phyloP scores from a whole-genome alignment of 768 basidiomycete genomes.

The Leccinum rimulosum region DNA sequence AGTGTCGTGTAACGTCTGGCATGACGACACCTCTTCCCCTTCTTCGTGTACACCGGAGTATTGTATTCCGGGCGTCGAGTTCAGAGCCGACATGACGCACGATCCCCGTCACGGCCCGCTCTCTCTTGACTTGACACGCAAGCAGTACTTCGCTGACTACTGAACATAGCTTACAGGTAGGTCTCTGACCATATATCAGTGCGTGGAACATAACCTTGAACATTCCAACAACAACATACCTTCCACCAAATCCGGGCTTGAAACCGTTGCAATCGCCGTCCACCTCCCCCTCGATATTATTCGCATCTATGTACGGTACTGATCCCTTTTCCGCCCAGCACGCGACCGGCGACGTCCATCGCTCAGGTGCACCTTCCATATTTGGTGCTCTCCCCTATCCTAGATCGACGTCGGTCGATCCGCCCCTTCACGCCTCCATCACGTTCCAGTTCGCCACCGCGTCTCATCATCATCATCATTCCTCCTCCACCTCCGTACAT shows the following conservation, averaged over 20 bases:
- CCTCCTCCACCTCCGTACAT: not conserved
- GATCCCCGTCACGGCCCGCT: not conserved
- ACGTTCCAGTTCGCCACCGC: slow-evolving; percentile 36
- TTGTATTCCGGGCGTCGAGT: not conserved
- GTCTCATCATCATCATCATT: not conserved
- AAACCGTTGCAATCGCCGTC: too few relatives aligned
- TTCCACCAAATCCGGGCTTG: not conserved
- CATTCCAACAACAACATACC: not conserved
- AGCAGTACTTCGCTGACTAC: not conserved
- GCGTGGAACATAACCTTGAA: not conserved
- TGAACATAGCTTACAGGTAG: not conserved
- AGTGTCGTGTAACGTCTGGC: not conserved
- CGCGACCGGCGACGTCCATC: slow-evolving; percentile 9
- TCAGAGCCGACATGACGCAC: not conserved
- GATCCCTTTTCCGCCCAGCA: slow-evolving; percentile 31
- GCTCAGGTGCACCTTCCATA: slow-evolving; percentile 43
- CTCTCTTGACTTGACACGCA: not conserved
- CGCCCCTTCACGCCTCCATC: slow-evolving; percentile 34
- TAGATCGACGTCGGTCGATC: slow-evolving; percentile 15
- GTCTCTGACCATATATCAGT: not conserved
- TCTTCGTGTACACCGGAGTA: not conserved
- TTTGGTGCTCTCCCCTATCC: slow-evolving; percentile 65
- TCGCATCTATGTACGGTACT: slow-evolving; percentile 22
- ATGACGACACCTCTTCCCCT: not conserved
- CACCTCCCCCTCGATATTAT: not conserved